phyloP scores from a whole-genome alignment of 2,329 filamentous ascomycete genomes.

The Chrysoporthe austroafricana region DNA sequence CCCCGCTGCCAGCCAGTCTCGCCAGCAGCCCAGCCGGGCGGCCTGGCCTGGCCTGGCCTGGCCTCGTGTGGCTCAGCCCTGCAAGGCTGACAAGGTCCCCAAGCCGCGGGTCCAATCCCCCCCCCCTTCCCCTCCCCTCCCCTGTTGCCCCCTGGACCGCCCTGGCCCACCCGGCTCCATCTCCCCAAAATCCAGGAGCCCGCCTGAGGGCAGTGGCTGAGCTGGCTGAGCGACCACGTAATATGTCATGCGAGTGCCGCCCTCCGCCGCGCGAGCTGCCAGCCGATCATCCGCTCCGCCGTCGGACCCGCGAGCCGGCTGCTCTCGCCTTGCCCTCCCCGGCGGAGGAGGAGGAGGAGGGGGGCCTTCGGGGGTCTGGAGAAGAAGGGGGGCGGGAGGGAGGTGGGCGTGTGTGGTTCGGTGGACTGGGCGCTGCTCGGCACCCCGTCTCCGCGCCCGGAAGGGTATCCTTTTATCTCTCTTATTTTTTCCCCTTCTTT shows the following conservation, averaged over 20 bases:
- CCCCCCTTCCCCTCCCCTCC: not conserved
- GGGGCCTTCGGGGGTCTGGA: no score
- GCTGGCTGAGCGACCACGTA: conserved; percentile 13
- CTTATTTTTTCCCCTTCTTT: no score
- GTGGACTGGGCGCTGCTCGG: no score
- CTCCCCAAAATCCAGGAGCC: conserved; percentile 4
- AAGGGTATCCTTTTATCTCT: no score
- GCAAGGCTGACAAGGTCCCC: conserved; percentile 19
- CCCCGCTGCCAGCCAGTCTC: not conserved
- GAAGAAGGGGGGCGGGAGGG: no score
- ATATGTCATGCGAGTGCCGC: conserved; percentile 2
- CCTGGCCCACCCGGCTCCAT: not conserved
- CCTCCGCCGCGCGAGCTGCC: not conserved
- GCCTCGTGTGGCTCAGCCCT: conserved; percentile 24
- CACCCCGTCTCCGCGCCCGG: no score
- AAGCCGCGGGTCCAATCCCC: not conserved
- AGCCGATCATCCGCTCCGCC: not conserved
- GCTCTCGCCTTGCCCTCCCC: no score
- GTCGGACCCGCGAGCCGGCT: no score
- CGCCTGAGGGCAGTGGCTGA: conserved; percentile 18
- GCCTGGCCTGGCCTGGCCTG: no score
- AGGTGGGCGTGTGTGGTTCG: no score
- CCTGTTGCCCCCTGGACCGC: no score
- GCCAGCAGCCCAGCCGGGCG: not conserved
- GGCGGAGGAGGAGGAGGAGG: no score